phyloP scores from a whole-genome alignment of 2,329 filamentous ascomycete species.

The Myotisia sp. region DNA sequence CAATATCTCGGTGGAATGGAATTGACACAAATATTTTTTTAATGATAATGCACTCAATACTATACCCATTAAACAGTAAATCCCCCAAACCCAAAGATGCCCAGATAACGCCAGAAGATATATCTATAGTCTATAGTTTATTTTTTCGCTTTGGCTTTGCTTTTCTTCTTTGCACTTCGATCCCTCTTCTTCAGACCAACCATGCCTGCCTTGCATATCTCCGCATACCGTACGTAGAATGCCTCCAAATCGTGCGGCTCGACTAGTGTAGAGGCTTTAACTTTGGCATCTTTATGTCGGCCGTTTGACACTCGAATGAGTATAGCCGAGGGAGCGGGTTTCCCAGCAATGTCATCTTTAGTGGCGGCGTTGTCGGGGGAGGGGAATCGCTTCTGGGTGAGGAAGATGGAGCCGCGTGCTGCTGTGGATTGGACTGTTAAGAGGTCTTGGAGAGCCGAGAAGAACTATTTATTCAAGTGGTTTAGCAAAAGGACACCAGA shows the following conservation, averaged over 20 bases:
- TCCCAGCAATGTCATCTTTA: conserved; percentile 39
- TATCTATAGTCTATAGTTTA: too few relatives aligned
- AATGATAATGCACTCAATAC: too few relatives aligned
- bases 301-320: conserved; percentile 77
- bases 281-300: conserved; percentile 48
- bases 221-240: conserved; percentile 77
- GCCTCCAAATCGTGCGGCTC: conserved; percentile 57
- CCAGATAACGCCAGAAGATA: too few relatives aligned
- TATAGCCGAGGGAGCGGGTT: conserved; percentile 50
- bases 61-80: too few relatives aligned
- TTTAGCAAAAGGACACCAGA: neutral
- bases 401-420: conserved; percentile 30
- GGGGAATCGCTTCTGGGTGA: conserved; percentile 30
- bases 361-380: conserved; percentile 4
- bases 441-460: conserved; percentile 27
- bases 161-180: conserved; percentile 68
- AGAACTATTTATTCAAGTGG: conserved; percentile 23
- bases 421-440: conserved; percentile 27
- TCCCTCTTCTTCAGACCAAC: conserved; percentile 81
- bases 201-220: conserved; percentile 84
- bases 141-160: conserved; percentile 63
- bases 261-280: conserved; percentile 75
- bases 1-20: too few relatives aligned
- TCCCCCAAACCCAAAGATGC: too few relatives aligned
- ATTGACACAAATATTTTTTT: too few relatives aligned